These are phyloP conservation scores for Tylopilus intermedius DNA, from an alignment of 768 basidiomycete genomes.

Conservation along the genomic window DNA sequence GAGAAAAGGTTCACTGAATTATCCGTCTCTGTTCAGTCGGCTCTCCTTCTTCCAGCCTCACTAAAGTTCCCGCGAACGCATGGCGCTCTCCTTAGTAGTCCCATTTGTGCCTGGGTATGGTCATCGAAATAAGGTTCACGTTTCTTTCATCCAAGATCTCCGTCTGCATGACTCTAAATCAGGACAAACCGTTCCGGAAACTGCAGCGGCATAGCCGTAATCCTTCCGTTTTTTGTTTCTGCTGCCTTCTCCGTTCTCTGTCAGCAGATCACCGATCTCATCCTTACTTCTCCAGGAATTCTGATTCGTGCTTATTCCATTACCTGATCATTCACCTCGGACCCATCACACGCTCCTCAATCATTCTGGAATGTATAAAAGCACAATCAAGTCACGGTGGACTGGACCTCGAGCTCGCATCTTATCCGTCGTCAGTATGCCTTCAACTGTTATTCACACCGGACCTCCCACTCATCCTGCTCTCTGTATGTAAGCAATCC, in stretches of 20 bases:
- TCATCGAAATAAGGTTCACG: slow-evolving; percentile 26
- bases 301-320: slow-evolving; percentile 12
- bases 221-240: slow-evolving; percentile 14
- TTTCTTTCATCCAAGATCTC: slow-evolving; percentile 28
- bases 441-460: slow-evolving; percentile 14
- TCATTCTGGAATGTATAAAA: slow-evolving; percentile 23
- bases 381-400: neutral
- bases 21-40: slow-evolving; percentile 13
- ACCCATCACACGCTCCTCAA: slow-evolving; percentile 15
- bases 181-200: slow-evolving; percentile 10
- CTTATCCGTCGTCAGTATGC: slow-evolving; percentile 10
- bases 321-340: slow-evolving; percentile 16
- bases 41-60: slow-evolving; percentile 9
- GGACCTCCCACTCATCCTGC: slow-evolving; percentile 30
- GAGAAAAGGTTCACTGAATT: slow-evolving; percentile 19
- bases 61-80: slow-evolving; percentile 15
- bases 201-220: slow-evolving; percentile 5
- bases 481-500: slow-evolving; percentile 23
- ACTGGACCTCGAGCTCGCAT: slow-evolving; percentile 4
- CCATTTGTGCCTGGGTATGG: slow-evolving; percentile 21
- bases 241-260: slow-evolving; percentile 11
- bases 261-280: slow-evolving; percentile 20
- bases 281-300: slow-evolving; percentile 14
- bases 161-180: slow-evolving; percentile 19
- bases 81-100: slow-evolving; percentile 8